Base-by-base conservation (phyloP, 1,284 basidiomycete genomes). In the Cystobasidiaceae sp. region DNA sequence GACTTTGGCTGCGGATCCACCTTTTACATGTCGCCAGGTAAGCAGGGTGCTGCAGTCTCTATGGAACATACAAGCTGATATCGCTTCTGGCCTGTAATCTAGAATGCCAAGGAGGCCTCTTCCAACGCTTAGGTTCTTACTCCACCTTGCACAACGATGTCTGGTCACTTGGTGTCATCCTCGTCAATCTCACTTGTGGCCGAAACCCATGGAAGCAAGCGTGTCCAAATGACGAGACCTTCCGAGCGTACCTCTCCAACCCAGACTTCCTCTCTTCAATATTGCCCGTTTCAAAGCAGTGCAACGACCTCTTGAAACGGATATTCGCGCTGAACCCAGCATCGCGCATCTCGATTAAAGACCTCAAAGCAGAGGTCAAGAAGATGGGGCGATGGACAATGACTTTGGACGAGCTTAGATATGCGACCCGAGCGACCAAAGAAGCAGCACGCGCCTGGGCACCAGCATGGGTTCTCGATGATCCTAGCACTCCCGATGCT, bases 1-100 rank as follows among this genome's bases (percentile, higher is more conserved):
- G 94, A 97, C 78, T 97, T 96, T 80, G 88, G 93, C 69, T 96
- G 92, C 59, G 94, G 94, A 58, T 93, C 89, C 74, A 88, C 93
- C 21, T 96, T 94, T 77, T 96, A 97, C 79, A 93, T 93, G 91
- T 89, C 88, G 76, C 91, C 92, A 76, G 90, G 90, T 89, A 75
- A 70, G 84, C 78, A 59, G 62, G 0, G 9, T 34, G 0, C 44
- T 21, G 27, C 19, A 21, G n/a, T 41, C 49, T 23, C 17, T 30
- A 25, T 52, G 46, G 32, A 11, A 21, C 61, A 43, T 56, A 17
- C 43, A 27, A 27, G 48, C 17, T 30, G 2, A 11, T 65, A 59
- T 71, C 21, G 15, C 21, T 21, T 55, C 4, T 37, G 17, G 2
- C 32, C 17, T 34, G 8, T 11, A n/a, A n/a, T n/a, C 69, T 75